Conservation (phyloP, 805 yeast species). For the Kazachstania bromeliacearum region DNA sequence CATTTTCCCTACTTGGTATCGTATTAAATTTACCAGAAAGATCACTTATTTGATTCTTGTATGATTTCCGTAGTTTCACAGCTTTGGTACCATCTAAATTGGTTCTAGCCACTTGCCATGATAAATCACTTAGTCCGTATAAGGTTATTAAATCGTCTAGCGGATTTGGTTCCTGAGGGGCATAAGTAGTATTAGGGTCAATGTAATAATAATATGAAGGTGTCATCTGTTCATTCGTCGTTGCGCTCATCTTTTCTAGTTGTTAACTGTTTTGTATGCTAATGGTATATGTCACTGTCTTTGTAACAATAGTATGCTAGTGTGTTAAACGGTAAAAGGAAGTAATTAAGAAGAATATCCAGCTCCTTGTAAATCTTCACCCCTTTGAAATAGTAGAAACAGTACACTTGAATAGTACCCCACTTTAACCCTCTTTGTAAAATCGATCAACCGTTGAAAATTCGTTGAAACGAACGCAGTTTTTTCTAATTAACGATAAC, state of each 20-base stretch:
- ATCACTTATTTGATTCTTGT: slow-evolving; percentile 84
- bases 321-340: too few relatives aligned
- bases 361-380: too few relatives aligned
- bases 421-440: too few relatives aligned
- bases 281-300: too few relatives aligned
- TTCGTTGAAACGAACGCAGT: too few relatives aligned
- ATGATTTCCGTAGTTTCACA: slow-evolving; percentile 85
- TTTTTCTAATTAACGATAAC: too few relatives aligned
- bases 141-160: slow-evolving; percentile 57
- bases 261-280: too few relatives aligned
- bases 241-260: background rate
- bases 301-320: too few relatives aligned
- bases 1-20: slow-evolving; percentile 41
- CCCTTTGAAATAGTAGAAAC: too few relatives aligned
- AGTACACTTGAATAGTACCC: too few relatives aligned
- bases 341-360: too few relatives aligned
- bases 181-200: slow-evolving; percentile 27
- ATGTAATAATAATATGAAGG: slow-evolving; percentile 33
- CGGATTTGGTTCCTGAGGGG: slow-evolving; percentile 57
- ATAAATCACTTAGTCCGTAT: slow-evolving; percentile 58
- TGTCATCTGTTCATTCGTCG: slow-evolving; percentile 13
- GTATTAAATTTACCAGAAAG: slow-evolving; percentile 65
- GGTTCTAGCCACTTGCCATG: slow-evolving; percentile 74
- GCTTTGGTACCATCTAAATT: slow-evolving; percentile 87
- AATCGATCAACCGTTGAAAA: too few relatives aligned